phyloP scores from a whole-genome alignment of 495 filamentous ascomycete species.

The Oidiodendron maius region DNA sequence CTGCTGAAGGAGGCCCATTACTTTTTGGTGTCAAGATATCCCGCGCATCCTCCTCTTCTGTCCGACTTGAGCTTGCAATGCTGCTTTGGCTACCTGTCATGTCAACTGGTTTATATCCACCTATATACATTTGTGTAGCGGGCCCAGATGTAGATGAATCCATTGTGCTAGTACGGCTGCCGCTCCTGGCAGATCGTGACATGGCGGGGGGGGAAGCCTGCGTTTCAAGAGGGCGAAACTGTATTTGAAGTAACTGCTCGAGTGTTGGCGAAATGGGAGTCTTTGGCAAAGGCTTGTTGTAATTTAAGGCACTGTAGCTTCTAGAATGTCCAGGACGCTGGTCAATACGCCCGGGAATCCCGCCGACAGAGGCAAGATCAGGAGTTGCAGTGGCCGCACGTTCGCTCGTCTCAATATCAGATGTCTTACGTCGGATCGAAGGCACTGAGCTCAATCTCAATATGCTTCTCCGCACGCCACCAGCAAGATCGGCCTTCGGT shows the following conservation, averaged over 20 bases:
- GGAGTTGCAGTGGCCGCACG: slow-evolving; percentile 1
- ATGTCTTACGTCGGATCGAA: slow-evolving; percentile 19
- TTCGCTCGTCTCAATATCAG: slow-evolving; percentile 14
- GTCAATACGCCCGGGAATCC: not conserved
- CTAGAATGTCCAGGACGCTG: slow-evolving; percentile 35
- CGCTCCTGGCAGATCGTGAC: slow-evolving; percentile 21
- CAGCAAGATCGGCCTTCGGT: slow-evolving; percentile 34
- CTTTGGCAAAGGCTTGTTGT: slow-evolving; percentile 46
- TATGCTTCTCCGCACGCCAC: slow-evolving; percentile 43
- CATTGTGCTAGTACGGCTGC: slow-evolving; percentile 50
- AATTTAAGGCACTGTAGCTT: slow-evolving; percentile 41
- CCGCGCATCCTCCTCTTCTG: slow-evolving; percentile 37
- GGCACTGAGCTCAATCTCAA: slow-evolving; percentile 36
- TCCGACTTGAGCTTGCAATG: slow-evolving; percentile 32
- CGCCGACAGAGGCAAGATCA: slow-evolving; percentile 3
- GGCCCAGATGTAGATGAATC: slow-evolving; percentile 49
- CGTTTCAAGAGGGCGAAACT: slow-evolving; percentile 14
- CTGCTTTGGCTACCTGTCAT: slow-evolving; percentile 55
- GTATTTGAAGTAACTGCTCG: slow-evolving; percentile 7
- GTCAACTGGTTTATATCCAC: slow-evolving; percentile 23
- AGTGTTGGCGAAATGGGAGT: slow-evolving; percentile 17
- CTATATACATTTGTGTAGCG: slow-evolving; percentile 34
- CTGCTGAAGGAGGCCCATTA: slow-evolving; percentile 45
- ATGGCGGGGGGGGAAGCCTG: slow-evolving; percentile 14
- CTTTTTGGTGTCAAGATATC: slow-evolving; percentile 44